phyloP scores from a whole-genome alignment of 305 asterid species.

The Solanum chacoense region DNA sequence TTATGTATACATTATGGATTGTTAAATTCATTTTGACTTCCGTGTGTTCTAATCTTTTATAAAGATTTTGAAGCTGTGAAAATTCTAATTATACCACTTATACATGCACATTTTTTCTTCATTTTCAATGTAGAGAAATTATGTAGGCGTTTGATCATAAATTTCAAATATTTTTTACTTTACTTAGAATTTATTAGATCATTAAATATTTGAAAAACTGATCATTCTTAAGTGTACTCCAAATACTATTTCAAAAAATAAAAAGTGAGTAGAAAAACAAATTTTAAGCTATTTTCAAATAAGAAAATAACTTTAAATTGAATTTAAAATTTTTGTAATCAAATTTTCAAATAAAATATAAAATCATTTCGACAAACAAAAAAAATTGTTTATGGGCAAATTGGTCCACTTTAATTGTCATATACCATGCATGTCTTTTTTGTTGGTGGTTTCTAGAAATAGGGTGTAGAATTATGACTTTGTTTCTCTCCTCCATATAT shows the following conservation, averaged over 20 bases:
- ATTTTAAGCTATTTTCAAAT: neutral
- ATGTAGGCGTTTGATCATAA: neutral
- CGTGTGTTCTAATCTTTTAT: neutral
- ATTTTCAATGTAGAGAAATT: neutral
- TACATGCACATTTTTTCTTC: neutral
- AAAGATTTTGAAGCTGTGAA: neutral
- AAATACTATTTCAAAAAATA: neutral
- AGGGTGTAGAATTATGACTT: neutral
- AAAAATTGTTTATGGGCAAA: neutral
- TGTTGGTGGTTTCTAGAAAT: neutral
- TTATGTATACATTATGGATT: no score
- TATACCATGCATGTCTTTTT: neutral
- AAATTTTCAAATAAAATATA: neutral
- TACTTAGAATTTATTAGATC: neutral
- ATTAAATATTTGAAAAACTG: neutral
- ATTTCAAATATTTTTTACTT: neutral
- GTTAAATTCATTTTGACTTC: neutral
- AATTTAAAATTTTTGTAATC: neutral
- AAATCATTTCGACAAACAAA: neutral
- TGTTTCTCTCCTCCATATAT: neutral
- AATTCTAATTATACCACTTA: neutral
- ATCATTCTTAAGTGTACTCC: neutral
- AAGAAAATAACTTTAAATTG: neutral
- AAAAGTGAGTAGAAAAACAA: neutral
- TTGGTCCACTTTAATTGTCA: neutral